Conservation (phyloP, 192 early-diverging fungal species). For the Phlyctochytrium planicorne region DNA sequence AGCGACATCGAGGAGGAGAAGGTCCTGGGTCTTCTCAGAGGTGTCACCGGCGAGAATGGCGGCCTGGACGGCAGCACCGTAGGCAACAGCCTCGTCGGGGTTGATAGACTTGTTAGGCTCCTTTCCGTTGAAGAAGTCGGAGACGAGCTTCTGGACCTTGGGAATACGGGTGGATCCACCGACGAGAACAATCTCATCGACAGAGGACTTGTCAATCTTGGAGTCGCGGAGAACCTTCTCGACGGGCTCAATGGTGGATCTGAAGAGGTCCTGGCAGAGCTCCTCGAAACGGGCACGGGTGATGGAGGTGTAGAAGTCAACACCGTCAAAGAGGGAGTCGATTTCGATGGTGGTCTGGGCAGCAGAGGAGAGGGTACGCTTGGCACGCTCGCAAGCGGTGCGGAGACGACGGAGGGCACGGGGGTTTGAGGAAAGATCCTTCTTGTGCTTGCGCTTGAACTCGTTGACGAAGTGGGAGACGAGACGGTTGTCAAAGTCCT, state of each 20-base stretch:
- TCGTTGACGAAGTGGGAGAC: slow-evolving; percentile 92
- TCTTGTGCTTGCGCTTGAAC: slow-evolving; percentile 99
- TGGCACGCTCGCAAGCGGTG: slow-evolving; percentile 96
- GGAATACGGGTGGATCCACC: slow-evolving; percentile 99
- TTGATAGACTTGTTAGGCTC: slow-evolving; percentile 99
- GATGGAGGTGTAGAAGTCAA: slow-evolving; percentile 98
- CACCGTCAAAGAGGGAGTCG: slow-evolving; percentile 94
- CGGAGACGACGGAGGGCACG: slow-evolving; percentile 95
- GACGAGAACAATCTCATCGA: slow-evolving; percentile 95
- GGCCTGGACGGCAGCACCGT: slow-evolving; percentile 98
- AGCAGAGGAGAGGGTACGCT: slow-evolving; percentile 93
- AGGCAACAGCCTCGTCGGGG: slow-evolving; percentile 98
- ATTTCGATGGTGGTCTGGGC: slow-evolving; percentile 95
- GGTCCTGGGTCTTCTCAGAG: slow-evolving; percentile 93
- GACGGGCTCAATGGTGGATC: slow-evolving; percentile 91
- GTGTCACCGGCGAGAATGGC: slow-evolving; percentile 95
- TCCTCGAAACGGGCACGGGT: slow-evolving; percentile 99
- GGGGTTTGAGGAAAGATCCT: slow-evolving; percentile 85
- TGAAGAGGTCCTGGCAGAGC: slow-evolving; percentile 96
- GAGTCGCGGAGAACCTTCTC: slow-evolving; percentile 95
- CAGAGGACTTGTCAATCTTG: slow-evolving; percentile 89
- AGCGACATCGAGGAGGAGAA: slow-evolving; percentile 93
- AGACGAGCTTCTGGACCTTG: slow-evolving; percentile 97
- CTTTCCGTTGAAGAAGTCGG: slow-evolving; percentile 99
- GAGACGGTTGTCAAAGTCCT: slow-evolving; percentile 99